Evolutionary conservation across 768 basidiomycete genomes (phyloP).

Genomic region (Postia placenta): DNA sequence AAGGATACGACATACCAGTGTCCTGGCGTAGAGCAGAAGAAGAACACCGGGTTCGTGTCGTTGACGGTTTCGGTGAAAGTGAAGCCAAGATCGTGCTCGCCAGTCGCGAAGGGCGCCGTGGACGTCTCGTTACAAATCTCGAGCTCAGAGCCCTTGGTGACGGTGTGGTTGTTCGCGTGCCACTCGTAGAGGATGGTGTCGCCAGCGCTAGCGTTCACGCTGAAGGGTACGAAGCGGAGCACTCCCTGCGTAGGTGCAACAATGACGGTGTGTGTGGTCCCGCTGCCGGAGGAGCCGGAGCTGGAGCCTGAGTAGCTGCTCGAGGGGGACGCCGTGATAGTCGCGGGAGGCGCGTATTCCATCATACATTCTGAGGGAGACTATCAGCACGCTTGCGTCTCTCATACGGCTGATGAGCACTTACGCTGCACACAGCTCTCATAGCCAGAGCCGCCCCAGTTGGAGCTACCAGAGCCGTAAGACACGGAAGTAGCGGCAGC

Average conservation of each 20-base stretch:
- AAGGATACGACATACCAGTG: conserved; percentile 41
- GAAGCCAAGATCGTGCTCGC: conserved; percentile 56
- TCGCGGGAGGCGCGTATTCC: conserved; percentile 33
- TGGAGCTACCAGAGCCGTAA: conserved; percentile 59
- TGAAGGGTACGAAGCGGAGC: conserved; percentile 70
- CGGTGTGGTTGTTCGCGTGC: conserved; percentile 76
- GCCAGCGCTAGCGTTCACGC: conserved; percentile 67
- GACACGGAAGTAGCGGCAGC: conserved; percentile 15
- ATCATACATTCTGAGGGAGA: conserved; percentile 53
- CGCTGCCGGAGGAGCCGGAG: conserved; percentile 36
- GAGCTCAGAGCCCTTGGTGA: conserved; percentile 69
- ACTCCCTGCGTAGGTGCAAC: conserved; percentile 76
- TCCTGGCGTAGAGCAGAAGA: conserved; percentile 61
- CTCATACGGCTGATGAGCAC: conserved; percentile 19
- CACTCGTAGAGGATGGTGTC: conserved; percentile 75
- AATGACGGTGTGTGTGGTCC: conserved; percentile 67
- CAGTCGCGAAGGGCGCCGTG: conserved; percentile 57
- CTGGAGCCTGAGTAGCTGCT: conserved; percentile 5
- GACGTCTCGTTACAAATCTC: conserved; percentile 67
- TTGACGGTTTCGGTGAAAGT: conserved; percentile 69
- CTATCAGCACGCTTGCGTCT: conserved; percentile 3
- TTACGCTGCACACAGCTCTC: conserved; percentile 65
- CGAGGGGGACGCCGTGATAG: conserved; percentile 18
- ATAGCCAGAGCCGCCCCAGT: conserved; percentile 54
- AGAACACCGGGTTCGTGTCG: conserved; percentile 66